A percentile compares a stretch with the other conserved stretches of the same genome.
These are phyloP conservation scores for Salix koriyanagi DNA, from an alignment of 345 rosid genomes.

Conservation along the genomic window DNA sequence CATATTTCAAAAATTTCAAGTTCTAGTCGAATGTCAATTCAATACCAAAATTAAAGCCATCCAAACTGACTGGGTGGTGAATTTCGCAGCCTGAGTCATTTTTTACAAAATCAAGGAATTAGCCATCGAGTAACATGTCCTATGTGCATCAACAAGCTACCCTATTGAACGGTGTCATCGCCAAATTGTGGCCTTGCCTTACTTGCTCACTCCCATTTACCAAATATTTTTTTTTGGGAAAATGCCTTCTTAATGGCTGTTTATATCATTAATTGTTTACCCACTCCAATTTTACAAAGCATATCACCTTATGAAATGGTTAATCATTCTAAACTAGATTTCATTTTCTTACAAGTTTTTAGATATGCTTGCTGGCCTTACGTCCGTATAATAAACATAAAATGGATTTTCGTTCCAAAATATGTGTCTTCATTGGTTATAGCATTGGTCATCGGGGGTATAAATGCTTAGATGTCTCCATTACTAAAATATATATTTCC, in stretches of 20 bases:
- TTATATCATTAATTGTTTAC: too few relatives aligned
- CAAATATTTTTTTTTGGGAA: background rate
- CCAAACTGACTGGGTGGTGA: background rate
- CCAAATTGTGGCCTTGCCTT: too few relatives aligned
- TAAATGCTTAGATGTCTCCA: background rate
- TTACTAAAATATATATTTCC: rapidly evolving
- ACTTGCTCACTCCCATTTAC: background rate
- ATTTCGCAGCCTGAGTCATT: rapidly evolving
- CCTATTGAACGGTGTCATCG: background rate
- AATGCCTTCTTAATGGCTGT: background rate
- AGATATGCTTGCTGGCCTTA: background rate
- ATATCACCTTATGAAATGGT: background rate
- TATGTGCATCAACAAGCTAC: too few relatives aligned
- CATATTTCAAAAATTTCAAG: too few relatives aligned
- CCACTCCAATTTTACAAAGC: rapidly evolving
- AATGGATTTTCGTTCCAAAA: too few relatives aligned
- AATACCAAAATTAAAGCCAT: too few relatives aligned
- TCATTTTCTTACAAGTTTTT: rapidly evolving
- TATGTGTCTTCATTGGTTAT: too few relatives aligned
- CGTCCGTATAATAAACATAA: too few relatives aligned
- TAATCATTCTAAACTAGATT: background rate
- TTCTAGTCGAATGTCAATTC: rapidly evolving
- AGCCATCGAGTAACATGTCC: background rate
- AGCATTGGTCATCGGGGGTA: background rate
- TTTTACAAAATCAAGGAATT: background rate